Conservation (phyloP, 1,284 basidiomycete species). For the Omphalotus olearius region DNA sequence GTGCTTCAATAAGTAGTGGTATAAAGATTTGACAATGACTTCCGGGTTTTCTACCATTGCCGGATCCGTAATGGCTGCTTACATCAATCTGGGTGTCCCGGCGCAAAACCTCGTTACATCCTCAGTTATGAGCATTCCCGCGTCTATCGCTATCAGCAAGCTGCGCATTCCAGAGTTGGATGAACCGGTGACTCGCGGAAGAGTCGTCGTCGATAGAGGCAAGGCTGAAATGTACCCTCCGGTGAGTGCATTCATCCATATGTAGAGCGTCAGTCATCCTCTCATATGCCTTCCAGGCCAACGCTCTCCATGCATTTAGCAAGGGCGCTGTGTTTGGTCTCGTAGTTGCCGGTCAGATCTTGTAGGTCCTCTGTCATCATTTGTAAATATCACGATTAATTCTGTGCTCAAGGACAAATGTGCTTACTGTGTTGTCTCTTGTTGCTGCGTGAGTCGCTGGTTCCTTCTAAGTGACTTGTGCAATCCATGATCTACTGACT, state of each 20-base stretch:
- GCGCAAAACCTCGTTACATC: constrained; percentile 83
- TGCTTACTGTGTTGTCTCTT: constrained; percentile 77
- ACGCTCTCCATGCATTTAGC: constrained; percentile 86
- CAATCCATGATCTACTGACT: background rate
- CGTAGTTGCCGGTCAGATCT: constrained; percentile 79
- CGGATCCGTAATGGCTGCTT: constrained; percentile 84
- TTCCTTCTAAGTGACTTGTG: background rate
- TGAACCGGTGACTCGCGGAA: constrained; percentile 82
- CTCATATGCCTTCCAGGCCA: constrained; percentile 41
- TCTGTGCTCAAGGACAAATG: constrained; percentile 51
- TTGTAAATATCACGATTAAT: background rate
- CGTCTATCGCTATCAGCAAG: constrained; percentile 89
- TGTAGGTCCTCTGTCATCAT: constrained; percentile 44
- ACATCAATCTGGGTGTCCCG: constrained; percentile 81
- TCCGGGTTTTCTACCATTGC: constrained; percentile 92
- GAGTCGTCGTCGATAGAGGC: constrained; percentile 75
- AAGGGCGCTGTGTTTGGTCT: constrained; percentile 86
- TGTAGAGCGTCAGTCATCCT: constrained; percentile 1
- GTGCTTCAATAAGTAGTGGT: background rate
- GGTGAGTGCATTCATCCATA: constrained; percentile 1
- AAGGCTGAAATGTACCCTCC: constrained; percentile 25
- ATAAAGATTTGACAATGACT: constrained; percentile 75
- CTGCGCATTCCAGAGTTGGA: constrained; percentile 80
- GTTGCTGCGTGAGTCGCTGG: constrained; percentile 50
- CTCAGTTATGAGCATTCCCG: constrained; percentile 93